Base-by-base conservation (phyloP, 345 rosid genomes). In the Fremontodendron californicum region DNA sequence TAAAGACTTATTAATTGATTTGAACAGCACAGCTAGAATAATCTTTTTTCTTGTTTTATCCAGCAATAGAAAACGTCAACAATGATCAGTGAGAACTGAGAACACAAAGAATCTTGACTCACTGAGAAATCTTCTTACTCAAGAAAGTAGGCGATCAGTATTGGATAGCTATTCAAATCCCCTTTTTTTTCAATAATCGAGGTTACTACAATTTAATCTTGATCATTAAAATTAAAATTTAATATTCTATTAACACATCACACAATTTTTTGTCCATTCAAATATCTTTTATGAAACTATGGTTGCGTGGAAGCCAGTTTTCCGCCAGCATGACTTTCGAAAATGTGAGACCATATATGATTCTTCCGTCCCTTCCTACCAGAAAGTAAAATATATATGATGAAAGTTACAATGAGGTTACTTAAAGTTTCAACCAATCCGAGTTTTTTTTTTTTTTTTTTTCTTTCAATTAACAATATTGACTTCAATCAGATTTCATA, bases 41-140 rank as follows among this genome's bases (percentile, higher is more conserved):
- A 21, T 74, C 18, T 40, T 15, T 19, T 13, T 13, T 15, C 12
- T 49, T 9, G 0, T 12, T 16, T 43, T 6, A 1, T 1, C 51
- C 3, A 73, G 21, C 3, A 13, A 64, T 18, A 3, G 49, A 40
- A 51, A 73, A 78, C 45, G 55, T 21, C 29, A 52, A 21, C 58
- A 21, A 66, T 21, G 71, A 40, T 21, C 19, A 48, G 4, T 15
- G 19, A 15, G 0, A 40, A 39, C 29, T 60, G 64, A 19, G 21
- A 52, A 54, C 31, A 42, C 9, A 52, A 52, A 37, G 62, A 77
- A 68, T 67, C 21, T 76, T 68, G 69, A 77, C 75, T 27, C 0
- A 0, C 10, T 40, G 73, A 55, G 46, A 58, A 74, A 65, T 49
- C 83, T 77, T 83, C 15, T 31, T 27, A 13, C 37, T 35, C 71